Conservation (phyloP, 2,329 filamentous ascomycete species). For the Calycina herbarum region DNA sequence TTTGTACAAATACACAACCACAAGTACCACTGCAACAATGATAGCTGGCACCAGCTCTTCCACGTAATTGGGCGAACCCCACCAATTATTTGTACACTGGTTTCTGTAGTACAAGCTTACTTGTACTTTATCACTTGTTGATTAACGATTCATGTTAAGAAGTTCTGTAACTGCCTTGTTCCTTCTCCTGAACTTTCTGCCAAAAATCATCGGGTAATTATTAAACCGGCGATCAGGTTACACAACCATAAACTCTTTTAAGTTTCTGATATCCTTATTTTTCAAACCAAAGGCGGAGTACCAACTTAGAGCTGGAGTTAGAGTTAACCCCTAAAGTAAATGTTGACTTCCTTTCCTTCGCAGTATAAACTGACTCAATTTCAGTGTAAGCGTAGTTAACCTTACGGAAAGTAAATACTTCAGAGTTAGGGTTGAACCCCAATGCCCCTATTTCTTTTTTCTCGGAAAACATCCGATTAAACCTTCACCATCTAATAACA, state of each 20-base stretch:
- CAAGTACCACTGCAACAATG: slow-evolving; percentile 1
- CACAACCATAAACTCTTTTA: background rate
- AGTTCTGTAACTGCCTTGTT: background rate
- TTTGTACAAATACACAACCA: background rate
- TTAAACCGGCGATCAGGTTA: background rate
- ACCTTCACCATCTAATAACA: too few species aligned
- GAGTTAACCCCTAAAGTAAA: background rate
- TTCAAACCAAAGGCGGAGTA: too few species aligned
- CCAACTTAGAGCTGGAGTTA: background rate
- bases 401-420: too few species aligned
- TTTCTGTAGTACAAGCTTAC: background rate
- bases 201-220: background rate
- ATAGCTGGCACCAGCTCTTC: background rate
- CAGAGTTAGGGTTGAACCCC: too few species aligned
- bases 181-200: background rate
- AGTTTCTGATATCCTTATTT: background rate
- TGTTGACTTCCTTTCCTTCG: too few species aligned
- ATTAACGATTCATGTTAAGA: background rate
- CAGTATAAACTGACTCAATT: too few species aligned
- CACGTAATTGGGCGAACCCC: background rate
- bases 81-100: background rate
- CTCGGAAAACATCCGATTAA: too few species aligned
- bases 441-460: too few species aligned
- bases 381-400: too few species aligned
- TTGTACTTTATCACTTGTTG: background rate